Evolutionary conservation across 2,329 filamentous ascomycete species (phyloP), one percentile per base, ranked within the genome.

Genomic region (Stagonosporopsis cucurbitacearum): DNA sequence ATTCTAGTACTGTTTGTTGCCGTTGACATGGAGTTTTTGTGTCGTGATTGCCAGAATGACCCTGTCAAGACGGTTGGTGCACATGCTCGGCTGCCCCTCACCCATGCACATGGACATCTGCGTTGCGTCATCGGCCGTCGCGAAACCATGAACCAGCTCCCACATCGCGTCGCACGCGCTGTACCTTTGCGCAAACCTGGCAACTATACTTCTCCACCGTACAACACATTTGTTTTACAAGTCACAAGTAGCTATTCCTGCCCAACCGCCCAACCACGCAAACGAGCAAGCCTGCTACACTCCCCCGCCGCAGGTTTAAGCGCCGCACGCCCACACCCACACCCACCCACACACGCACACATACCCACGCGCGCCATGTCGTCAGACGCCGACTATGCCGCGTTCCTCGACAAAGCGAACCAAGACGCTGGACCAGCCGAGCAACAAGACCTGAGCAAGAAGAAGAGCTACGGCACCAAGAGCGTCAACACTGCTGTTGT

Each of bases 351-450:
- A 37, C 47, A 47, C 43, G 48, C 53, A 17, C 20, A 42, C 23
- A 44, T 20, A 22, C 26, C 36, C 6, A 45, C 32, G 30, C 49
- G 48, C 53, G 80, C 53, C 15, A 91, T 91, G 88, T 85, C 87
- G 7, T 88, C 87, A 50, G 92, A 96, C 81, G 86, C 90, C 58
- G 89, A 90, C 59, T 97, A 96, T 80, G 85, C 87, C 77, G 81
- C 88, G 57, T 96, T 97, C 73, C 82, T 97, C 54, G 84, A 95
- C 73, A 95, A 95, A 80, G 91, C 92, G 50, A 96, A 96, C 78
- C 80, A 87, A 68, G 88, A 92, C 71, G 77, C 76, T 6, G 66
- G 54, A 26, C 50, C 57, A 2, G 68, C 62, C 13, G 67, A 68
- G 41, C 59, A 70, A 17, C 62, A 71, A 49, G 50, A 57, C 11